A percentile compares a stretch with the other conserved stretches of the same genome.
These are phyloP conservation scores for Cladosporium sp. DNA, from an alignment of 2,329 filamentous ascomycete genomes.

Conservation along the genomic window DNA sequence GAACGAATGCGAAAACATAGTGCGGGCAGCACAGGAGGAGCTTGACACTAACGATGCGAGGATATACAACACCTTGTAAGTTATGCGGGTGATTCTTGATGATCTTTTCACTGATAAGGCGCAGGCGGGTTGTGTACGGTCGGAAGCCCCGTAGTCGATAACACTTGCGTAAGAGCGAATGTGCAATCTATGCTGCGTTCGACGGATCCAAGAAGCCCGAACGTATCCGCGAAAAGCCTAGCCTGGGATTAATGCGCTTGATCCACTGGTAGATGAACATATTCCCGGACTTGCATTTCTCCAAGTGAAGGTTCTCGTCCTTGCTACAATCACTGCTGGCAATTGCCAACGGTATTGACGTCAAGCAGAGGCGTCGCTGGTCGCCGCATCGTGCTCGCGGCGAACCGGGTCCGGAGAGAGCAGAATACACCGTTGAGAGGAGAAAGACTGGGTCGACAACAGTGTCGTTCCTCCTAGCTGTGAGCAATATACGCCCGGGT, in stretches of 20 bases:
- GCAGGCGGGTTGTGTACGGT: background rate
- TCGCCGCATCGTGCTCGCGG: no score
- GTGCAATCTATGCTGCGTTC: background rate
- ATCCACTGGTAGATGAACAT: background rate
- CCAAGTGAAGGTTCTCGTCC: no score
- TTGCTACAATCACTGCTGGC: no score
- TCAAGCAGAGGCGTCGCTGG: no score
- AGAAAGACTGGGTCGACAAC: no score
- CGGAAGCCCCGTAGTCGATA: background rate
- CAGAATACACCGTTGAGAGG: no score
- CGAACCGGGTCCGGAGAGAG: no score
- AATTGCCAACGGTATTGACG: no score
- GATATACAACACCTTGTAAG: slow-evolving; percentile 4
- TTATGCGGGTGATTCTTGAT: no score
- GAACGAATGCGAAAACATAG: background rate
- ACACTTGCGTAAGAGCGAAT: background rate
- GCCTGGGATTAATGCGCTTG: background rate
- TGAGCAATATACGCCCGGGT: no score
- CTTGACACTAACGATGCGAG: background rate
- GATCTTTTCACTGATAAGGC: background rate
- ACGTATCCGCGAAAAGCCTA: background rate
- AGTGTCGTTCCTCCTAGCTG: no score
- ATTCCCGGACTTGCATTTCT: no score
- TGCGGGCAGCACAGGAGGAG: background rate
- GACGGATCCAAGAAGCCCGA: background rate